phyloP scores from a whole-genome alignment of 2,329 filamentous ascomycete genomes.

The Truncatella angustata region DNA sequence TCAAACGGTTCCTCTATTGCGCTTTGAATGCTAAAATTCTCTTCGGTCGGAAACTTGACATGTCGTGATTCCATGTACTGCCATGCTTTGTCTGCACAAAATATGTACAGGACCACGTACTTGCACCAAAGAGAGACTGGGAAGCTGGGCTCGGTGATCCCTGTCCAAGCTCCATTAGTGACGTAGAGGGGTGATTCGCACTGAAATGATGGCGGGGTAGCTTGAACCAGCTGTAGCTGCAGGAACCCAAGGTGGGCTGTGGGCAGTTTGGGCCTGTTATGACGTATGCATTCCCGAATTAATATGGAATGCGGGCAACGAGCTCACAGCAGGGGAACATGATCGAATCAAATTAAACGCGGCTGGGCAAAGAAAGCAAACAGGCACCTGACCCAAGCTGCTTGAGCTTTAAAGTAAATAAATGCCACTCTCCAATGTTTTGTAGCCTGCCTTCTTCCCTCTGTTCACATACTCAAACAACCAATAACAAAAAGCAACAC shows the following conservation, averaged over 20 bases:
- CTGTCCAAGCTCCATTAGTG: conserved; percentile 1
- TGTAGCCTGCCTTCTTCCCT: background rate
- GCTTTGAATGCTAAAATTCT: too few species aligned
- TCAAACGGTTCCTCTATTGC: too few species aligned
- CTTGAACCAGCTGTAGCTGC: background rate
- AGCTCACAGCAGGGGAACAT: background rate
- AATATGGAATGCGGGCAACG: conserved; percentile 4
- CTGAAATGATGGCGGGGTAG: conserved; percentile 6
- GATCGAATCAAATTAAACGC: background rate
- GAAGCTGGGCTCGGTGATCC: too few species aligned
- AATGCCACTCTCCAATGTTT: background rate
- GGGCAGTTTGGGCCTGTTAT: background rate
- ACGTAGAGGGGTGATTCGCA: conserved; percentile 1
- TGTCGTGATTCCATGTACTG: too few species aligned
- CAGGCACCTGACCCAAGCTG: background rate
- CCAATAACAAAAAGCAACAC: background rate
- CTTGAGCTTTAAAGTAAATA: too few species aligned
- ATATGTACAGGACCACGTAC: too few species aligned
- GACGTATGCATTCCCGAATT: conserved; percentile 3
- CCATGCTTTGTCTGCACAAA: too few species aligned
- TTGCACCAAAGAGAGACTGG: background rate
- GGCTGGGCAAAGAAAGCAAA: background rate
- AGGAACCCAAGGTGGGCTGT: conserved; percentile 3
- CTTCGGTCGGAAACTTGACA: too few species aligned
- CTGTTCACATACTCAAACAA: background rate